A percentile compares a stretch with the other conserved stretches of the same genome.
phyloP scores from a whole-genome alignment of 805 yeast species.

The Kuraishia piskuri region DNA sequence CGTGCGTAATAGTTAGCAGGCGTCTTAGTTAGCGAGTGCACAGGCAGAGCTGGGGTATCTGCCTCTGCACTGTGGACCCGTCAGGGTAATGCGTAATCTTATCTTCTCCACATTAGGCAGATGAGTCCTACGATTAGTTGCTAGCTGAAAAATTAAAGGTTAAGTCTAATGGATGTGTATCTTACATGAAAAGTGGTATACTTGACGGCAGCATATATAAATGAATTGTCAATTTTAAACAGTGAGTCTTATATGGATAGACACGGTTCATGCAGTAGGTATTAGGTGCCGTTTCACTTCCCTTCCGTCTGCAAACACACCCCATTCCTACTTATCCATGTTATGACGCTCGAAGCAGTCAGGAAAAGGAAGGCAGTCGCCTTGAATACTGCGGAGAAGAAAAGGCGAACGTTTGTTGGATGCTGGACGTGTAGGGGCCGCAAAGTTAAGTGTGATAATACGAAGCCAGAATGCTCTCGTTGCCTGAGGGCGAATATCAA shows the following conservation, averaged over 20 bases:
- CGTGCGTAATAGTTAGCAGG: too few species aligned
- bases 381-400: constrained; percentile 5
- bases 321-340: neutral
- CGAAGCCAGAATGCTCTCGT: constrained; percentile 34
- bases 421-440: constrained; percentile 49
- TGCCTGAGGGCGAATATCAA: constrained; percentile 34
- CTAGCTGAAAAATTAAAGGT: neutral
- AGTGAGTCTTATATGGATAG: neutral
- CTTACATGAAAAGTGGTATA: too few species aligned
- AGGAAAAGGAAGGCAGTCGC: neutral
- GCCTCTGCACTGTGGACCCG: neutral
- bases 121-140: neutral
- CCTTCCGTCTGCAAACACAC: neutral
- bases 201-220: neutral
- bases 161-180: neutral
- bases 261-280: neutral
- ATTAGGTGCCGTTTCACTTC: too few species aligned
- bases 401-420: constrained; percentile 32
- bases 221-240: too few species aligned
- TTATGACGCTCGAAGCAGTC: neutral
- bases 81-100: neutral
- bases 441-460: constrained; percentile 45
- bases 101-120: neutral
- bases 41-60: neutral
- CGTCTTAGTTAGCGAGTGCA: too few species aligned